These are phyloP conservation scores for Acrocalymma vagum DNA, from an alignment of 2,329 filamentous ascomycete genomes.

Conservation along the genomic window DNA sequence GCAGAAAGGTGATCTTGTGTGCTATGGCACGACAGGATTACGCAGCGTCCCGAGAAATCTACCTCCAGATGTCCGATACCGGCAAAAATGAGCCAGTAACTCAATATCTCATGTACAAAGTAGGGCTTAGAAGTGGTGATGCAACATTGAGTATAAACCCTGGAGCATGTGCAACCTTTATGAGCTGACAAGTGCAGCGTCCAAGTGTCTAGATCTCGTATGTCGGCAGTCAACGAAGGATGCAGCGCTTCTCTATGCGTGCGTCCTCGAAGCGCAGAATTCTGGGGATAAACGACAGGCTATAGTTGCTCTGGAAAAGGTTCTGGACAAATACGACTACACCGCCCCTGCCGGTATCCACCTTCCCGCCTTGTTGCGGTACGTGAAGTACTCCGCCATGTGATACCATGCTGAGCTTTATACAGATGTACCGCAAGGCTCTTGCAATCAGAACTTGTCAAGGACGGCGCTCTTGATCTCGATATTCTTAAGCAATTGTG, in stretches of 20 bases:
- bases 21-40: constrained; percentile 67
- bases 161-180: background rate
- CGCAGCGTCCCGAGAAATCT: constrained; percentile 62
- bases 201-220: constrained; percentile 70
- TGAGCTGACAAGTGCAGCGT: constrained; percentile 53
- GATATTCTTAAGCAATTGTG: constrained; percentile 61
- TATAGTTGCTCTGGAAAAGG: constrained; percentile 65
- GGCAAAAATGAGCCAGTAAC: constrained; percentile 71
- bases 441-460: constrained; percentile 53
- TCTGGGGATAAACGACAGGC: constrained; percentile 69
- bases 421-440: constrained; percentile 55
- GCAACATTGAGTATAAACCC: constrained; percentile 56
- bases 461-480: constrained; percentile 31
- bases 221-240: constrained; percentile 62
- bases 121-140: constrained; percentile 69
- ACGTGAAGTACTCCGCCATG: constrained; percentile 45
- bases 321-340: constrained; percentile 66
- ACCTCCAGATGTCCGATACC: constrained; percentile 66
- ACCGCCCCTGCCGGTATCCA: constrained; percentile 60
- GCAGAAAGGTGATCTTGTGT: constrained; percentile 77
- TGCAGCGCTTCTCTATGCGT: constrained; percentile 77
- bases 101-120: constrained; percentile 78
- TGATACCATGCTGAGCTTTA: constrained; percentile 11
- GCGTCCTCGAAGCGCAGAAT: constrained; percentile 78
- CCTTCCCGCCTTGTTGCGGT: constrained; percentile 71